Evolutionary conservation across 305 asterid species (phyloP).

Genomic region (Solanum hybrid): DNA sequence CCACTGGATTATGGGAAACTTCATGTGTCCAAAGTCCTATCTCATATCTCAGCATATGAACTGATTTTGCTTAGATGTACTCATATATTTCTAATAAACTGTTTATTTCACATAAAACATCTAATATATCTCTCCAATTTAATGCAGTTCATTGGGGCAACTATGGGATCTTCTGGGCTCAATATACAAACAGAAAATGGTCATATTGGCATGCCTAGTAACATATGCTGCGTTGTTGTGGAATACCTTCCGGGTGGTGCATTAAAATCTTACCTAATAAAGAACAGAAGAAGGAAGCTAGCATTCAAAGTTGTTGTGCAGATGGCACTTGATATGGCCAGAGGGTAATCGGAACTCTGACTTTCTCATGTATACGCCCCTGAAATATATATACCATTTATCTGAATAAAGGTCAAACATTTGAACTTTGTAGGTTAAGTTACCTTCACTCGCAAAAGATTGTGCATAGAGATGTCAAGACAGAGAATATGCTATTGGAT

Average conservation of each 20-base stretch:
- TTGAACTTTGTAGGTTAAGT: constrained; percentile 45
- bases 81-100: not conserved
- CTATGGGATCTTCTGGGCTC: constrained; percentile 80
- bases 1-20: not conserved
- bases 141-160: constrained; percentile 75
- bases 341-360: constrained; percentile 42
- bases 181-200: constrained; percentile 65
- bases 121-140: not conserved
- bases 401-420: not conserved
- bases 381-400: not conserved
- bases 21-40: not conserved
- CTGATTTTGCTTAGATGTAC: not conserved
- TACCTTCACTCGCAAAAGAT: constrained; percentile 81
- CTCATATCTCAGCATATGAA: not conserved
- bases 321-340: constrained; percentile 76
- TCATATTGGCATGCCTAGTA: constrained; percentile 67
- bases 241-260: constrained; percentile 88
- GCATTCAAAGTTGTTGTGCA: constrained; percentile 79
- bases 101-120: not conserved
- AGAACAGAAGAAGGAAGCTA: constrained; percentile 62
- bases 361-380: not conserved
- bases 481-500: constrained; percentile 80
- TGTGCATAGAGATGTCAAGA: constrained; percentile 83
- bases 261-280: constrained; percentile 65
- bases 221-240: constrained; percentile 78